Conservation (phyloP, 441 rosid species). For the Croton laevigatus region DNA sequence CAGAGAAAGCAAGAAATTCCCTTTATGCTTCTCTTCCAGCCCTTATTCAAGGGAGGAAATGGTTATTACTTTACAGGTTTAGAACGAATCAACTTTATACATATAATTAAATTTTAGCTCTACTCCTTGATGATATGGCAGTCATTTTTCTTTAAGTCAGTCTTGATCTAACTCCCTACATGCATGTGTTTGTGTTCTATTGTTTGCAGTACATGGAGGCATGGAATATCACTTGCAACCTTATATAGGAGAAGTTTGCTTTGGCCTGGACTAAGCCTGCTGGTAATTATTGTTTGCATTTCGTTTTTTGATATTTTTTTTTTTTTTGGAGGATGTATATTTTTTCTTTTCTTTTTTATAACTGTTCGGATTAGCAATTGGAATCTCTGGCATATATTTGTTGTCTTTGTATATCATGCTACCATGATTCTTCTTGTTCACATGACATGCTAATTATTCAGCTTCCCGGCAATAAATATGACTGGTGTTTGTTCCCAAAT, state of each 20-base stretch:
- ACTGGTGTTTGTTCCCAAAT: background rate
- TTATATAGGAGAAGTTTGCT: constrained; percentile 89
- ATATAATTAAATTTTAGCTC: constrained; percentile 12
- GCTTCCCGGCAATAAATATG: background rate
- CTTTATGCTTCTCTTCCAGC: constrained; percentile 83
- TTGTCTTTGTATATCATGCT: background rate
- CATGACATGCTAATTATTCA: background rate
- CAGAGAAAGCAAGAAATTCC: constrained; percentile 51
- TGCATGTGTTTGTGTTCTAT: background rate
- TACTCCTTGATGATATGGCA: background rate
- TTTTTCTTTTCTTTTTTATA: background rate
- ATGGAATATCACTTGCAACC: constrained; percentile 89
- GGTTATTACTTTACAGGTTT: constrained; percentile 92
- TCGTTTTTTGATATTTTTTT: constrained; percentile 1
- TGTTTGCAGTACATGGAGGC: constrained; percentile 86
- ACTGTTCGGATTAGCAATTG: background rate
- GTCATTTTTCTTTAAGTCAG: background rate
- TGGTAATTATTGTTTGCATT: constrained; percentile 41
- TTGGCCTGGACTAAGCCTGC: constrained; percentile 91
- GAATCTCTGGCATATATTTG: background rate
- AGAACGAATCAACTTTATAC: background rate
- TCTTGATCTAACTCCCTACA: constrained; percentile 1
- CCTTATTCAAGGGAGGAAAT: constrained; percentile 84
- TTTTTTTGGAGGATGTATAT: background rate
- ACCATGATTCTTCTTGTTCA: background rate